Base-by-base conservation (phyloP, 164 flowering plant species). In the Hamamelis virginiana region DNA sequence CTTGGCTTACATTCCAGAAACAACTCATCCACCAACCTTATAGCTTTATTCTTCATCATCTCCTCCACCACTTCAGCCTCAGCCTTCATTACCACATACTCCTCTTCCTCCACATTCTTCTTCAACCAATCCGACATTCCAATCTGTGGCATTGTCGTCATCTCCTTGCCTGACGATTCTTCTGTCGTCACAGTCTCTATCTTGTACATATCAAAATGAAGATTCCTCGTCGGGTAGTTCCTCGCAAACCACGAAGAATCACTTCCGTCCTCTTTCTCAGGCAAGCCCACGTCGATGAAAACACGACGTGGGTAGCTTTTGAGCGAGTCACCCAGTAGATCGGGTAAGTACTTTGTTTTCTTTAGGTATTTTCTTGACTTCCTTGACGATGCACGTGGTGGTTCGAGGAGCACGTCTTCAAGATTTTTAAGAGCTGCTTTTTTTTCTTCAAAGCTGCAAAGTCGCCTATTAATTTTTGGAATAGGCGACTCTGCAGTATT, bases 331-430 rank as follows among this genome's bases (percentile, higher is more conserved):
- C 87, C 88, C 68, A 81, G 45, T 50, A 94, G 59, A 62, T 94
- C 86, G 0, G 97, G 96, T 0, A 94, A 81, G 78, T 74, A 90
- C 66, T 73, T 88, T 62, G 86, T 85, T 38, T 76, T 58, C 73
- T 84, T 83, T 28, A 78, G 59, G 70, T 78, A 81, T 1, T 51
- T 44, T n/a, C 72, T 71, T 8, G 86, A 82, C 22, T 78, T 81
- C 15, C 66, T 58, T 9, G 83, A 77, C 16, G 86, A 64, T 1
- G 69, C 66, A 41, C 89, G 65, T 9, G 94, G 98, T 8, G 98
- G 96, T 58, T 94, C 98, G 0, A 94, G 85, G 11, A 86, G 85
- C 5, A 80, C 92, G 18, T 85, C 96, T 67, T 91, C 98, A 0
- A 94, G 85, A 0, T 81, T 78, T 27, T 72, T 61, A 72, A 91